Base-by-base conservation (phyloP, 352 stramenopile species). In the Thalassiosira sp. region DNA sequence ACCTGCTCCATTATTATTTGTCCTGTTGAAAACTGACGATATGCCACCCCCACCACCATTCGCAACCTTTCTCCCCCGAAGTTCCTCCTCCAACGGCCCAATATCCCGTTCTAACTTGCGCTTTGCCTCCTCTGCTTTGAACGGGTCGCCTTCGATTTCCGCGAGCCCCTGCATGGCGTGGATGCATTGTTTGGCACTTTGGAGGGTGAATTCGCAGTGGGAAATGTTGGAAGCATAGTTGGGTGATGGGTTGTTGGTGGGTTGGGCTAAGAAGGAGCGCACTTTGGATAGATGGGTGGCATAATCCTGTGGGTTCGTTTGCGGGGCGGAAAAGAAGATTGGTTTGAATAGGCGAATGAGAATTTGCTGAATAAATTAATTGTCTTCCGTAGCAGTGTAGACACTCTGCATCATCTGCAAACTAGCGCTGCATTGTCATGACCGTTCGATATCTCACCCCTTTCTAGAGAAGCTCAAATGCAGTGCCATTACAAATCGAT, bases 111-210 rank as follows among this genome's bases (percentile, higher is more conserved):
- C 75, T 13, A 89, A 27, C 45, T 76, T 73, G 3, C 76, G 48
- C 33, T 82, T 81, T n/a, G 84, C 54, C 40, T 89, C 82, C 45
- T 76, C 25, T 33, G 85, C 72, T 61, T 85, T 84, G 53, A 88
- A 84, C 0, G 67, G 45, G 73, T 90, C 86, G 16, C 86, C 86
- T 48, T 88, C 84, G 5, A 90, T 73, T 70, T 89, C 79, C 8
- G 86, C 86, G 11, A 92, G 27, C 8, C 73, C 84, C 46, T 84
- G 72, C 86, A 92, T 90, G 25, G 81, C 79, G 5, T 80, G 79
- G 18, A 85, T 73, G 59, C 79, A 87, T 75, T 79, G 56, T 76
- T 81, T 79, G 15, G 86, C 86, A 40, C 82, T 52, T 22, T 45
- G 56, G 16, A 91, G 40, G 0, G 86, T 25, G 48, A 72, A 45